Evolutionary conservation across 805 yeast genomes (phyloP).

Genomic region (Maudiozyma serrabonitensis): DNA sequence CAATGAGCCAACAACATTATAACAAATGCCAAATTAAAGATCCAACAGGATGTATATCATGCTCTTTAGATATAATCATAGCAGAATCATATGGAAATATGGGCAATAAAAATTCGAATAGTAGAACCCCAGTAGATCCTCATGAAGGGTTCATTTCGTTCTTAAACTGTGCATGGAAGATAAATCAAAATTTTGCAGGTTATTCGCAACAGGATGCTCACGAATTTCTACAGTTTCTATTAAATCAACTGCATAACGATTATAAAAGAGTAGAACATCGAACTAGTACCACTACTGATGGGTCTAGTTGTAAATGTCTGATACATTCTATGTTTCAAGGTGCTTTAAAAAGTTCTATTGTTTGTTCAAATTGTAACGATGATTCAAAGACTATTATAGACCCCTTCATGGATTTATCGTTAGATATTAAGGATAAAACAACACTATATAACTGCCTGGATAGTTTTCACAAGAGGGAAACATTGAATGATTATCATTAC

Average conservation of each 20-base stretch:
- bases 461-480: slow-evolving; percentile 70
- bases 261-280: slow-evolving; percentile 12
- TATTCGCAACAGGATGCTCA: slow-evolving; percentile 98
- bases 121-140: neutral
- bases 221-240: slow-evolving; percentile 88
- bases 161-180: slow-evolving; percentile 80
- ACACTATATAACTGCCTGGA: slow-evolving; percentile 55
- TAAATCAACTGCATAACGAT: slow-evolving; percentile 68
- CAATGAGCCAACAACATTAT: slow-evolving; percentile 39
- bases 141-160: slow-evolving; percentile 67
- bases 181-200: slow-evolving; percentile 80
- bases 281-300: neutral
- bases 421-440: slow-evolving; percentile 49
- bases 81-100: slow-evolving; percentile 53
- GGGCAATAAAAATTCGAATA: neutral
- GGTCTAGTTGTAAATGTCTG: slow-evolving; percentile 56
- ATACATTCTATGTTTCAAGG: slow-evolving; percentile 81
- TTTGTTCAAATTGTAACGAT: slow-evolving; percentile 58
- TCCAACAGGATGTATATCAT: slow-evolving; percentile 53
- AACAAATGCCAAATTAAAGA: slow-evolving; percentile 21
- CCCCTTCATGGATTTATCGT: slow-evolving; percentile 81
- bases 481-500: slow-evolving; percentile 57
- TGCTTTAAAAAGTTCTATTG: slow-evolving; percentile 66
- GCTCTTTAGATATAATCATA: slow-evolving; percentile 75
- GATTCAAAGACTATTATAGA: slow-evolving; percentile 62